phyloP scores from a whole-genome alignment of 495 filamentous ascomycete genomes.

The Neurospora cerealis region DNA sequence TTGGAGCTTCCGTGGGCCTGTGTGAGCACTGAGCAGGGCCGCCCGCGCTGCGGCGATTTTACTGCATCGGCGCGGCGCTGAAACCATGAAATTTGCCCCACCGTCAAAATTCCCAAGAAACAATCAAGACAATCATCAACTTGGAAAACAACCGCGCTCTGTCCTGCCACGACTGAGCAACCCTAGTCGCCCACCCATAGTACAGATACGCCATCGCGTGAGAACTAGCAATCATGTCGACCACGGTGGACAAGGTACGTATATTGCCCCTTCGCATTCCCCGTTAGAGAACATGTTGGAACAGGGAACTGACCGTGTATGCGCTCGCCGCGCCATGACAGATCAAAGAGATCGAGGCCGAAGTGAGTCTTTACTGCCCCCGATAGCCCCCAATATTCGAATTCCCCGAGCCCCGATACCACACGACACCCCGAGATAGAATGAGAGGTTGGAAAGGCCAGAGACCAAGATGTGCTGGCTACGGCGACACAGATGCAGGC shows the following conservation, averaged over 20 bases:
- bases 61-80: background rate
- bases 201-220: conserved; percentile 5
- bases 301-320: conserved; percentile 5
- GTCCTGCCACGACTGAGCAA: background rate
- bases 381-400: background rate
- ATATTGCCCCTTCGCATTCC: background rate
- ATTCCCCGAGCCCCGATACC: background rate
- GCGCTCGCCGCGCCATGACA: conserved; percentile 27
- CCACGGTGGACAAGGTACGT: conserved; percentile 87
- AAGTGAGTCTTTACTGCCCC: conserved; percentile 41
- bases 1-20: background rate
- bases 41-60: background rate
- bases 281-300: background rate
- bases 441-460: background rate
- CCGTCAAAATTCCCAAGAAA: conserved; percentile 25
- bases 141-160: conserved; percentile 2
- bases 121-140: conserved; percentile 5
- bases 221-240: conserved; percentile 62
- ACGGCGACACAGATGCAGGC: background rate
- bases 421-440: background rate
- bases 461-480: background rate
- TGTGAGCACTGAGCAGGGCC: background rate
- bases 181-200: background rate
- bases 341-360: conserved; percentile 97
- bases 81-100: conserved; percentile 19